Evolutionary conservation across 257 asterid genomes (phyloP).

Genomic region (Nicotiana obtusifolia): DNA sequence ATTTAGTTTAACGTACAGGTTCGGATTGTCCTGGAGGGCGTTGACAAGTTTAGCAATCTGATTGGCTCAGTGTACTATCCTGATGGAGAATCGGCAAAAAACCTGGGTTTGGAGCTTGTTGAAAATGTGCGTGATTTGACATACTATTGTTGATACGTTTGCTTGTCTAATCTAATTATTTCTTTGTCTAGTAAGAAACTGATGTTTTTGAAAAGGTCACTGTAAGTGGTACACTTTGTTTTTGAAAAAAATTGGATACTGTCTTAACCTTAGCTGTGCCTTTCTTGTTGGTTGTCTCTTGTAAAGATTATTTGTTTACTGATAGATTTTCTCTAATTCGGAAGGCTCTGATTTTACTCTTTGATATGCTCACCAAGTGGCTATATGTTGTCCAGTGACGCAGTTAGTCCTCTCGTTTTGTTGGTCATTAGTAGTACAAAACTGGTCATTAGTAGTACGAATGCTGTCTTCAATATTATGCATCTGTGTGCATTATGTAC

Average conservation of each 20-base stretch:
- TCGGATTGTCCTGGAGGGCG: constrained; percentile 91
- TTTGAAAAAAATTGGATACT: not conserved
- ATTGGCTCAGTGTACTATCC: constrained; percentile 84
- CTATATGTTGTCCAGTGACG: not conserved
- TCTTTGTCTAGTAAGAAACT: not conserved
- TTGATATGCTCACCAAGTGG: not conserved
- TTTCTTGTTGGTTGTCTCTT: not conserved
- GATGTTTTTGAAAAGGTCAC: not conserved
- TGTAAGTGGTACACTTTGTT: not conserved
- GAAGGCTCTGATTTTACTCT: not conserved
- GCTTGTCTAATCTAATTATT: not conserved
- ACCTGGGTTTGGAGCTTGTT: constrained; percentile 85
- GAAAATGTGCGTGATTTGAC: constrained; percentile 52
- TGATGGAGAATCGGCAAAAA: constrained; percentile 87
- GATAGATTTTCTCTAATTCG: not conserved
- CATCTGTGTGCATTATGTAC: not conserved
- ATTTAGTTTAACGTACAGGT: constrained; percentile 47
- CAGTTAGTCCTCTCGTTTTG: not conserved
- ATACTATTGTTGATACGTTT: not conserved
- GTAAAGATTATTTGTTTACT: not conserved
- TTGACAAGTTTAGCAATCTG: constrained; percentile 83
- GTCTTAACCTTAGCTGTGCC: not conserved
- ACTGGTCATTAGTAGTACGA: not conserved
- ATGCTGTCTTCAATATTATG: not conserved
- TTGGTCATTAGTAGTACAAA: not conserved